phyloP scores from a whole-genome alignment of 192 early-diverging fungal genomes.

The Coemansia sp. region DNA sequence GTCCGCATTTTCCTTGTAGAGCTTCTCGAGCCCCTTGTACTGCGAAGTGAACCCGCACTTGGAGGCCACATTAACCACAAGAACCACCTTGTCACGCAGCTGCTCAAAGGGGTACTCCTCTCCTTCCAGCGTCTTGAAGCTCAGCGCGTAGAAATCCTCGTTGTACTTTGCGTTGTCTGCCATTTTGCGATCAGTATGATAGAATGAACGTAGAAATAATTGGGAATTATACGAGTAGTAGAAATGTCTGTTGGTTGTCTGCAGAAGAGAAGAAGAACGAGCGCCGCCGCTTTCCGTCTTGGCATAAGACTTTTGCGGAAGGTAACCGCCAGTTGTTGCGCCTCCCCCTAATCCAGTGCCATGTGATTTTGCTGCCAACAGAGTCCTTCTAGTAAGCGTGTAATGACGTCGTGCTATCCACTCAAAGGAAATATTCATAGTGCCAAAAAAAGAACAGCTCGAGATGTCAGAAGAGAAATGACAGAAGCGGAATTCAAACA shows the following conservation, averaged over 20 bases:
- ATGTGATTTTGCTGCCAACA: too few relatives aligned
- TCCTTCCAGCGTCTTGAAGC: conserved; percentile 54
- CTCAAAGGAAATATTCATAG: too few relatives aligned
- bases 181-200: not conserved
- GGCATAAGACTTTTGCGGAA: too few relatives aligned
- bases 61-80: conserved; percentile 90
- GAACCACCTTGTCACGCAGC: conserved; percentile 72
- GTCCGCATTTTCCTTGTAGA: conserved; percentile 67
- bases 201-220: not conserved
- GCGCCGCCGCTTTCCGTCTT: not conserved
- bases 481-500: not conserved
- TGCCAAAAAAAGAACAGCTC: too few relatives aligned
- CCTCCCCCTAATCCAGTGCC: too few relatives aligned
- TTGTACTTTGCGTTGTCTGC: conserved; percentile 6
- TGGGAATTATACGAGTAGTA: not conserved
- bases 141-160: conserved; percentile 59
- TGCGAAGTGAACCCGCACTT: conserved; percentile 88
- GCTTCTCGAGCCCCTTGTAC: conserved; percentile 68
- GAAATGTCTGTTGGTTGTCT: not conserved
- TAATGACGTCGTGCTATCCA: too few relatives aligned
- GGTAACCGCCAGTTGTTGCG: too few relatives aligned
- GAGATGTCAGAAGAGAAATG: not conserved
- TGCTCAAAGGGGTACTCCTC: conserved; percentile 58
- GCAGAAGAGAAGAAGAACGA: not conserved
- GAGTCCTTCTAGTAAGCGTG: too few relatives aligned